These are phyloP conservation scores for Tulasnella sp. DNA, from an alignment of 768 basidiomycete species.

Conservation along the genomic window DNA sequence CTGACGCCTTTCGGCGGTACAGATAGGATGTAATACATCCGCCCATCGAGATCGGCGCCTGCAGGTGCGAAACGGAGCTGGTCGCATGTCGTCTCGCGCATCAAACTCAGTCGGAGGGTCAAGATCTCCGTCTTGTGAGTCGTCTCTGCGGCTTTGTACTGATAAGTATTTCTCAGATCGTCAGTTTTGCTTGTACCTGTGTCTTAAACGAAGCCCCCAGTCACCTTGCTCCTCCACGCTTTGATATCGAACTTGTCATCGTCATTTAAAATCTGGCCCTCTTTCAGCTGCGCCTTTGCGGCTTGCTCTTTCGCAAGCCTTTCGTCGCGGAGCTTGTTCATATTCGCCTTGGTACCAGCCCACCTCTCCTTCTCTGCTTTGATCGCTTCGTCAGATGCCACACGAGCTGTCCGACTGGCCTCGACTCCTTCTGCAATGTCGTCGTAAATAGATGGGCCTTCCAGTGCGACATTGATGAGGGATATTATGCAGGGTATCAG, in stretches of 20 bases:
- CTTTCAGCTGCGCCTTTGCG: conserved; percentile 8
- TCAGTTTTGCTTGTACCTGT: not conserved
- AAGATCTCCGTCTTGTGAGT: conserved; percentile 40
- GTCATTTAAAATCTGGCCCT: not conserved
- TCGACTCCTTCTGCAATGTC: conserved; percentile 50
- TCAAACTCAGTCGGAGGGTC: conserved; percentile 38
- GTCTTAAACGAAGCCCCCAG: not conserved
- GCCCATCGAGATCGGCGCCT: conserved; percentile 59
- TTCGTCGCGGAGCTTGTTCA: conserved; percentile 23
- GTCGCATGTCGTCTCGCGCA: conserved; percentile 36
- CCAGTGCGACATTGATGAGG: conserved; percentile 42
- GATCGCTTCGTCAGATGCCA: conserved; percentile 41
- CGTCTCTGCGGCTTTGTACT: conserved; percentile 21
- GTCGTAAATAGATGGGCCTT: conserved; percentile 39
- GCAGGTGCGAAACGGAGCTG: conserved; percentile 46
- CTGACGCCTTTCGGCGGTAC: conserved; percentile 43
- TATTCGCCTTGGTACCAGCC: conserved; percentile 32
- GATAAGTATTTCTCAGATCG: not conserved
- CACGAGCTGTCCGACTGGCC: conserved; percentile 43
- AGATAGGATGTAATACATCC: conserved; percentile 55
- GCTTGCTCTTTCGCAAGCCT: conserved; percentile 21
- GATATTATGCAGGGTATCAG: conserved; percentile 54
- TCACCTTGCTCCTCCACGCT: conserved; percentile 19
- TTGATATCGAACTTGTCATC: conserved; percentile 11
- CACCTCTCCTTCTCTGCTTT: conserved; percentile 50